These are phyloP conservation scores for Teunomyces cretensis DNA, from an alignment of 805 yeast species.

Conservation along the genomic window DNA sequence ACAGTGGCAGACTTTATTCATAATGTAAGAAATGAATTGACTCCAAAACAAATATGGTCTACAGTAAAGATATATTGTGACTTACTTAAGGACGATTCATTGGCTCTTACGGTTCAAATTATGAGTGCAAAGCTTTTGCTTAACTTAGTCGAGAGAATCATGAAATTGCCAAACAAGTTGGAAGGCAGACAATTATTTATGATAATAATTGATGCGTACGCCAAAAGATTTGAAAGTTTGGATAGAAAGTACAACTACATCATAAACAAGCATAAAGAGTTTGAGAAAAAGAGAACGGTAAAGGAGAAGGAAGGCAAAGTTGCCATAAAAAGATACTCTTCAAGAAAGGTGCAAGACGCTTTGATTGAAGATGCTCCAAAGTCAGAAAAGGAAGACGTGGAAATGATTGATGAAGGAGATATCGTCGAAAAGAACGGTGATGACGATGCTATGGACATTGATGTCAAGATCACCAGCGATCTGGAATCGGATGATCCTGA, in stretches of 20 bases:
- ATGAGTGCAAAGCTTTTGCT: constrained; percentile 92
- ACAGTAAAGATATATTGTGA: constrained; percentile 81
- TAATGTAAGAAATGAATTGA: constrained; percentile 80
- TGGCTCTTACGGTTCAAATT: constrained; percentile 88
- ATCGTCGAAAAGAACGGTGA: neutral
- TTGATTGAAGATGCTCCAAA: constrained; percentile 20
- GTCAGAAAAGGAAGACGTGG: constrained; percentile 32
- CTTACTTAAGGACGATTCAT: constrained; percentile 73
- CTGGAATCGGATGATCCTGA: constrained; percentile 23
- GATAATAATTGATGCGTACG: constrained; percentile 84
- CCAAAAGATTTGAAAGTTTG: constrained; percentile 73
- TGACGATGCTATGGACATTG: constrained; percentile 13
- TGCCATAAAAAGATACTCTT: constrained; percentile 39
- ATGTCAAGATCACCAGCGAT: constrained; percentile 6
- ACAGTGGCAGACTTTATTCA: constrained; percentile 96
- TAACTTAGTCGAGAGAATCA: constrained; percentile 84
- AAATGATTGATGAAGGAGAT: constrained; percentile 17
- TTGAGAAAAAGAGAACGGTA: constrained; percentile 42
- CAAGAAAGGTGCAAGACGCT: constrained; percentile 18
- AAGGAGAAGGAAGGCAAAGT: constrained; percentile 43
- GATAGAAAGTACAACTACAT: constrained; percentile 71
- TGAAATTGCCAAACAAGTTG: constrained; percentile 74
- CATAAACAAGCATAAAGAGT: constrained; percentile 57
- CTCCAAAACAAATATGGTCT: constrained; percentile 80
- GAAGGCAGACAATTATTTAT: constrained; percentile 84